Conservation (phyloP, 2,329 filamentous ascomycete genomes). For the Sphaceloma murrayae region DNA sequence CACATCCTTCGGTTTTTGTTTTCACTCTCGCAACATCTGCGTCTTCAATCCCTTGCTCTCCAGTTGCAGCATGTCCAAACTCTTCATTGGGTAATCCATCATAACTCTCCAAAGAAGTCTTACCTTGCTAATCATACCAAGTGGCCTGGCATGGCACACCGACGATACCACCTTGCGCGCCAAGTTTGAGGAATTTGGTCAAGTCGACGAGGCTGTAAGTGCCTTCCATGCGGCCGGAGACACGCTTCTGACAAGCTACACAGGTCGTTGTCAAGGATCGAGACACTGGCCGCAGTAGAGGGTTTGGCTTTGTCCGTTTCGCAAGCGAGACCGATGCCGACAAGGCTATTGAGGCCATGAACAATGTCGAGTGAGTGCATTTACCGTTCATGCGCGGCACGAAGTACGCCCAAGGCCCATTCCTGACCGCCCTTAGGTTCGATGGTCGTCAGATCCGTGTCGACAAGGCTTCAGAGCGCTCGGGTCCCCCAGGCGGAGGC, state of each 20-base stretch:
- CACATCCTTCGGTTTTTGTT: too few species aligned
- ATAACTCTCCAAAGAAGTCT: not conserved
- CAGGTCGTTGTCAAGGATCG: conserved; percentile 97
- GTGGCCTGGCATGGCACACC: conserved; percentile 97
- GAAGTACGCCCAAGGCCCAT: not conserved
- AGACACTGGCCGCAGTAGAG: conserved; percentile 90
- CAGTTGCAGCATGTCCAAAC: conserved; percentile 62
- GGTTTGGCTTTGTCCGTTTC: conserved; percentile 95
- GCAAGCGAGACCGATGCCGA: conserved; percentile 65
- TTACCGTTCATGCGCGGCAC: not conserved
- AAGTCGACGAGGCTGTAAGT: conserved; percentile 91
- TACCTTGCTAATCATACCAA: conserved; percentile 32
- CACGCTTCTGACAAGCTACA: conserved; percentile 15
- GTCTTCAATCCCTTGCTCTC: conserved; percentile 3
- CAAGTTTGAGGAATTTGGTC: conserved; percentile 88
- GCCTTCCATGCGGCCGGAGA: conserved; percentile 19
- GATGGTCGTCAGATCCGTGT: conserved; percentile 91
- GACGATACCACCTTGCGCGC: conserved; percentile 75
- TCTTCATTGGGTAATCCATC: conserved; percentile 79
- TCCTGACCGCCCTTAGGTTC: too few species aligned
- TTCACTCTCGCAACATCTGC: not conserved
- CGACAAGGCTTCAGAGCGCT: conserved; percentile 83
- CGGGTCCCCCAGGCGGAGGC: conserved; percentile 50
- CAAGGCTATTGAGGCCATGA: conserved; percentile 67
- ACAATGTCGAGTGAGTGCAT: conserved; percentile 74